Evolutionary conservation across 352 stramenopile species (phyloP), one percentile per base, ranked within the genome.

Genomic region (Phytophthora sp.): DNA sequence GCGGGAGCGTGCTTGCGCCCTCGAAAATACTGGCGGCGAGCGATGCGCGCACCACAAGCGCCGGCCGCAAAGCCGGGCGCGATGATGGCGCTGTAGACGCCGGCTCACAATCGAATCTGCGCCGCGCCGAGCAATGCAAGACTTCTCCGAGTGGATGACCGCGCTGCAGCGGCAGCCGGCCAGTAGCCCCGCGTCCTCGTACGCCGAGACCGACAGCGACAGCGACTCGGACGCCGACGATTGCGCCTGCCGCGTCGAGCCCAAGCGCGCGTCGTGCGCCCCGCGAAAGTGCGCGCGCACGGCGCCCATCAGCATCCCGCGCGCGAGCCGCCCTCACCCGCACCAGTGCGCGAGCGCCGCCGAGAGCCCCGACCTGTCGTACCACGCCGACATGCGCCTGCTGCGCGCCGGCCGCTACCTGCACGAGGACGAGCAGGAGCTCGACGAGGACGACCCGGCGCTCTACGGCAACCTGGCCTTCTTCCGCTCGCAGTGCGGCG

Each of bases 381-480:
- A 72, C 58, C 69, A 78, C 60, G 65, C 60, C 11, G 56, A 71
- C 53, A 66, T 64, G 69, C 69, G 60, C 12, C 55, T 72, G 30
- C 48, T 74, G 27, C 56, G 51, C 43, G 48, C 69, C n/a, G 53
- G 60, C 5, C 66, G 65, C 43, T 75, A 67, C 39, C 31, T 65
- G 18, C 56, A 72, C 31, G 32, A 52, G 7, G 18, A 58, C 55
- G 43, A 68, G 1, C 23, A 52, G 28, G 79, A 82, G 20, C 61
- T 79, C 18, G 77, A 91, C 49, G 79, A 91, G 54, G 82, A 89
- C 27, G 77, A 91, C 35, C 68, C 76, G 18, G 66, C 76, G 54
- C 66, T 89, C 59, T 91, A 86, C 53, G 74, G 76, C 39, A 91
- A 91, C 62, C 66, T 89, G 30, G 82, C 77, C 17, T 89, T 86